Evolutionary conservation across 345 rosid genomes (phyloP).

Genomic region (Eucalyptus rudis): DNA sequence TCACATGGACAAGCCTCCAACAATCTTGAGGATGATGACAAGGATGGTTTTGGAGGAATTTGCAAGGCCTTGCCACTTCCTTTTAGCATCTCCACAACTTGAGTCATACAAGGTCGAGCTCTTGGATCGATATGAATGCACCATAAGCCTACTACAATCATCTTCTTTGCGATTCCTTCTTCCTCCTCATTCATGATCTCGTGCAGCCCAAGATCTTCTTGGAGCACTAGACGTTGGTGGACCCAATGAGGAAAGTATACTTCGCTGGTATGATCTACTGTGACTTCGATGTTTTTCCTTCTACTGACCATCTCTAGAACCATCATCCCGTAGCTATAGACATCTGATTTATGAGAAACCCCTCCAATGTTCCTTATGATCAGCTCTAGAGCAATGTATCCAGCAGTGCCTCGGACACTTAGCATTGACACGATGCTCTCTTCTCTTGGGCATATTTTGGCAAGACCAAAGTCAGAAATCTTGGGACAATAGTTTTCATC

Average conservation of each 20-base stretch:
- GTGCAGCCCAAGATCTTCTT: not conserved
- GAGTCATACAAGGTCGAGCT: not conserved
- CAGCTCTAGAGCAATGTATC: too few species aligned
- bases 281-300: not conserved
- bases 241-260: not conserved
- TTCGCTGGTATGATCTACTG: not conserved
- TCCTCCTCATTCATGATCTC: not conserved
- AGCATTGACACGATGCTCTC: too few species aligned
- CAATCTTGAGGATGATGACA: not conserved
- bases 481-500: too few species aligned
- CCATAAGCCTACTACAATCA: not conserved
- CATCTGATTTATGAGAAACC: constrained; percentile 5
- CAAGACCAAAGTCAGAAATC: too few species aligned
- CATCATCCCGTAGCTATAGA: constrained; percentile 18
- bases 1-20: not conserved
- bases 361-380: too few species aligned
- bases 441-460: too few species aligned
- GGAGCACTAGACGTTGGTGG: not conserved
- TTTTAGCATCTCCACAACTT: not conserved
- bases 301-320: not conserved
- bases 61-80: not conserved
- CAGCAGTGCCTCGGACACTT: too few species aligned
- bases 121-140: not conserved
- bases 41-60: not conserved
- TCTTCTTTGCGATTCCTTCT: not conserved